Conservation (phyloP, 1,139 yeast genomes). For the Magnusiomyces magnusii region DNA sequence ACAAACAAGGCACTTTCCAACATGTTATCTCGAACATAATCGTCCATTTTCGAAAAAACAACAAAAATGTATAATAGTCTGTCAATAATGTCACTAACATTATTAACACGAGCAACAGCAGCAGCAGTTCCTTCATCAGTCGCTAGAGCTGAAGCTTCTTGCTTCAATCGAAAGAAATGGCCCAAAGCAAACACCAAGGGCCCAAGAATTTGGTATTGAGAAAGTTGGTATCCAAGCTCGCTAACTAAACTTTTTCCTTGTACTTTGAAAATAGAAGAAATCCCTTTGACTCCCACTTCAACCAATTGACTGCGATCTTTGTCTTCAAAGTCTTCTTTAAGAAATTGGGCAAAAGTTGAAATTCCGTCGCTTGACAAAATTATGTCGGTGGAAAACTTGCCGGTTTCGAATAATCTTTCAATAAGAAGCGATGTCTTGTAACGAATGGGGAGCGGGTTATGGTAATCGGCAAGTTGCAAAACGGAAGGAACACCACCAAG, state of each 20-base stretch:
- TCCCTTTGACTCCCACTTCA: slow-evolving; percentile 39
- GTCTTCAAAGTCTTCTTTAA: slow-evolving; percentile 47
- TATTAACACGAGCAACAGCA: neutral
- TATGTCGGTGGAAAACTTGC: slow-evolving; percentile 41
- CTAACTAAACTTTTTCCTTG: neutral
- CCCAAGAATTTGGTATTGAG: neutral
- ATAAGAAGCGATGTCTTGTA: slow-evolving; percentile 44
- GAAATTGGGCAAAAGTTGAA: slow-evolving; percentile 42
- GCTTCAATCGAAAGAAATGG: neutral
- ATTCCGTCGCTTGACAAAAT: slow-evolving; percentile 54
- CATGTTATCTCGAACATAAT: neutral
- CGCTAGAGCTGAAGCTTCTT: neutral
- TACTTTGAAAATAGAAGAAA: slow-evolving; percentile 37
- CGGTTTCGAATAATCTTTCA: slow-evolving; percentile 33
- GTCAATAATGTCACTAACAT: neutral
- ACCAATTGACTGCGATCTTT: slow-evolving; percentile 40
- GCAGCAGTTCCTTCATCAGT: neutral
- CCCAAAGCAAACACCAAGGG: neutral
- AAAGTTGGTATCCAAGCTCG: neutral
- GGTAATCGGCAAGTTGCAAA: slow-evolving; percentile 41
- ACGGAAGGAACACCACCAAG: slow-evolving; percentile 50
- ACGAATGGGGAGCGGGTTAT: slow-evolving; percentile 35
- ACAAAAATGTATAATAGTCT: neutral
- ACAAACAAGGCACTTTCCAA: neutral
- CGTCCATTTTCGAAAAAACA: slow-evolving; percentile 2